These are phyloP conservation scores for Posidonia australis DNA, from an alignment of 106 monocot species.

Conservation along the genomic window DNA sequence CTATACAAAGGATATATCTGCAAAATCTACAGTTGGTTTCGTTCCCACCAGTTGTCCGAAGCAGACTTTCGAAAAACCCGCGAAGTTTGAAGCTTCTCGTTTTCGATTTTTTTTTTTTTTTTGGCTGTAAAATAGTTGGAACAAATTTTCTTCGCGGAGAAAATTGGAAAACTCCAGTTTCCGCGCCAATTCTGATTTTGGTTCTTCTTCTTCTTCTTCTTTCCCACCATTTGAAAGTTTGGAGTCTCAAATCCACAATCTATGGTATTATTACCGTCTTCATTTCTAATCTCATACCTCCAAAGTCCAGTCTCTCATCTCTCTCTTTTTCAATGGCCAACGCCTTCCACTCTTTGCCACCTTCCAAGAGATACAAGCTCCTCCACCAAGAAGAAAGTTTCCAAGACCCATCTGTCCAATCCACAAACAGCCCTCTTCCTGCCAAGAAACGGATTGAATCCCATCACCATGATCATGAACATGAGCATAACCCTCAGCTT, in stretches of 20 bases:
- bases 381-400: slow-evolving; percentile 21
- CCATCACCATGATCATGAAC: not conserved
- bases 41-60: not conserved
- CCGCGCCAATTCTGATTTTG: not conserved
- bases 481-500: too few species aligned
- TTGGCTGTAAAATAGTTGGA: too few species aligned
- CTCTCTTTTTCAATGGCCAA: slow-evolving; percentile 5
- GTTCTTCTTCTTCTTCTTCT: not conserved
- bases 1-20: too few species aligned
- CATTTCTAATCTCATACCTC: too few species aligned
- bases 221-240: not conserved
- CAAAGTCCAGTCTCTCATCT: too few species aligned
- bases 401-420: not conserved
- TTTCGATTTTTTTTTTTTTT: not conserved
- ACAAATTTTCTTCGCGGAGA: too few species aligned
- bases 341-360: slow-evolving; percentile 41
- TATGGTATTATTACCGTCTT: not conserved
- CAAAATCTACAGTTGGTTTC: too few species aligned
- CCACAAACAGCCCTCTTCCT: slow-evolving; percentile 15
- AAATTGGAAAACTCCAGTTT: not conserved
- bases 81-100: not conserved
- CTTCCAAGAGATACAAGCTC: slow-evolving; percentile 69
- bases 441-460: slow-evolving; percentile 26
- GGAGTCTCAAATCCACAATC: not conserved
- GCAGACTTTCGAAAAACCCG: not conserved